phyloP scores from a whole-genome alignment of 805 yeast genomes.

The Ogataea populi-albae region DNA sequence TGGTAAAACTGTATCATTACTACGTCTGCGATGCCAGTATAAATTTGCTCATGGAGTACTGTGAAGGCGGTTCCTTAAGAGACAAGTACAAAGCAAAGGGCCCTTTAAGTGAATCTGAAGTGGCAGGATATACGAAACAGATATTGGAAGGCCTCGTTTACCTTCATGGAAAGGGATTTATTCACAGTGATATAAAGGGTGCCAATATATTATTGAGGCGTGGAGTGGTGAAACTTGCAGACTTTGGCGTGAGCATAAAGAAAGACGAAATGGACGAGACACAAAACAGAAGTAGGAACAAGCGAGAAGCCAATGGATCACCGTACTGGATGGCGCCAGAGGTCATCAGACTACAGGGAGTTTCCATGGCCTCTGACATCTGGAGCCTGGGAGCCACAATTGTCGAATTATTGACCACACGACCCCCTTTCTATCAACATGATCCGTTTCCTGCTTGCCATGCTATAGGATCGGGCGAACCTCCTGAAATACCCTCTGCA shows the following conservation, averaged over 20 bases:
- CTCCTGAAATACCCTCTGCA: slow-evolving; percentile 61
- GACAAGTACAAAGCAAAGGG: slow-evolving; percentile 49
- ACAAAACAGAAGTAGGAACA: slow-evolving; percentile 32
- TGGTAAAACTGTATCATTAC: slow-evolving; percentile 67
- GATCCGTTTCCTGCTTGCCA: slow-evolving; percentile 78
- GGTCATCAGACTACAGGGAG: slow-evolving; percentile 77
- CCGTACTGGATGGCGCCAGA: slow-evolving; percentile 99
- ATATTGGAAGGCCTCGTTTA: slow-evolving; percentile 60
- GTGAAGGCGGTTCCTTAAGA: slow-evolving; percentile 64
- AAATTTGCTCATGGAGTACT: slow-evolving; percentile 61
- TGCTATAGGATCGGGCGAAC: slow-evolving; percentile 74
- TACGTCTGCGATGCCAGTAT: slow-evolving; percentile 51
- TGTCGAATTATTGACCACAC: slow-evolving; percentile 78
- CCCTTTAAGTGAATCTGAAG: slow-evolving; percentile 53
- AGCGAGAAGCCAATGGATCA: slow-evolving; percentile 65
- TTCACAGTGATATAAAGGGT: slow-evolving; percentile 76
- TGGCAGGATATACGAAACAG: slow-evolving; percentile 48
- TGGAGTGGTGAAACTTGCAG: slow-evolving; percentile 62
- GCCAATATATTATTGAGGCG: slow-evolving; percentile 66
- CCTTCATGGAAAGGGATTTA: slow-evolving; percentile 68
- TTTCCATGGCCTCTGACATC: slow-evolving; percentile 83
- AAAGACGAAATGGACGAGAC: slow-evolving; percentile 74
- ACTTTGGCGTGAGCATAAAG: slow-evolving; percentile 72
- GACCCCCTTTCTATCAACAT: slow-evolving; percentile 81
- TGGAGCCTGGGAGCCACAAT: slow-evolving; percentile 97